Base-by-base conservation (phyloP, 1,284 basidiomycete genomes). In the Ganoderma sinense region DNA sequence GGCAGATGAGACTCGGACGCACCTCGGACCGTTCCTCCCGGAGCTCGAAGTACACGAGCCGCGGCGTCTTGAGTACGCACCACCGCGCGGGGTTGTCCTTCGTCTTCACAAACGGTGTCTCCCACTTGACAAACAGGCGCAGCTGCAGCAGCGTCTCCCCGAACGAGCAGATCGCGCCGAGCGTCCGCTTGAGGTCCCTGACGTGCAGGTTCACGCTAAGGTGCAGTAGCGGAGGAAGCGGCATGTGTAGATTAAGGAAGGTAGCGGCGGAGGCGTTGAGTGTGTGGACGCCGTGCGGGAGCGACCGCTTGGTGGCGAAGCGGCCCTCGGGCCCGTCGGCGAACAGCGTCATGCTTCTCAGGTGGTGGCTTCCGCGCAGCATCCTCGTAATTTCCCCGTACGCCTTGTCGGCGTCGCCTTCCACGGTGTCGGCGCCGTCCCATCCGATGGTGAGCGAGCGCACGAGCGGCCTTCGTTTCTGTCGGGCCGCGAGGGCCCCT, bases 21-120 rank as follows among this genome's bases (percentile, higher is more conserved):
- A 59, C 56, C 56, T 59, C 56, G 18, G 56, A 39, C 56, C 56
- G 39, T 10, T 65, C 26, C 18, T 67, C 59, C 18, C 20, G n/a
- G 8, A 67, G 14, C 39, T 67, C 65, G 23, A 67, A 39, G 43
- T 67, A 67, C 23, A 55, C 59, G 11, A 67, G 36, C 2, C n/a
- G 13, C 0, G 65, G 65, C 13, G 40, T 18, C 23, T 55, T 29
- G 3, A 67, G 8, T 36, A 36, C 13, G 60, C 45, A 39, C 13
- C 40, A 13, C 36, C 65, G 31, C 26, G 39, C 48, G 2, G 48
- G 45, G 29, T 40, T 51, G 26, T 53, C 59, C 18, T 43, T n/a
- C 20, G 5, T n/a, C 56, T 59, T 36, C 7, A 18, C 7, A 1
- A 62, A 13, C 2, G 33, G 39, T 39, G 31, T 31, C 8, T 36